These are phyloP conservation scores for Irpex lacteus DNA, from an alignment of 1,284 basidiomycete genomes.

Conservation along the genomic window DNA sequence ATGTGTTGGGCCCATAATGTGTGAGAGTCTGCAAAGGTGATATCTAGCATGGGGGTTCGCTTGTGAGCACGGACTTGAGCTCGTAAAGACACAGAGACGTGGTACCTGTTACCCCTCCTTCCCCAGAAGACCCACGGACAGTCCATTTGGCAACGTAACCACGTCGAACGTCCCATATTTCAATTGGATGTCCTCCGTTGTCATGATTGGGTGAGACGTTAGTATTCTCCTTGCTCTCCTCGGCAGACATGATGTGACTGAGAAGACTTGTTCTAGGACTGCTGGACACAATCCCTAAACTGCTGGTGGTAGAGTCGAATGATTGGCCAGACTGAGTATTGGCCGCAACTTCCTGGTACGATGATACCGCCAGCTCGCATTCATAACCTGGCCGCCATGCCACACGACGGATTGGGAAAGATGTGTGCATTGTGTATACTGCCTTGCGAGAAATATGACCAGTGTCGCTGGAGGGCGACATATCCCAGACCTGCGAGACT, in stretches of 20 bases:
- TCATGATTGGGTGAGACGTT: conserved; percentile 10
- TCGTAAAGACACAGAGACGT: background rate
- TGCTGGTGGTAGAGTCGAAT: conserved; percentile 1
- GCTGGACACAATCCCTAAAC: conserved; percentile 1
- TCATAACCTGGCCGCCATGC: conserved; percentile 79
- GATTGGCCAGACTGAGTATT: conserved; percentile 18
- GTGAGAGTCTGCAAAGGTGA: conserved; percentile 70
- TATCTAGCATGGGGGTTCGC: conserved; percentile 39
- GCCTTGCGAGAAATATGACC: conserved; percentile 59
- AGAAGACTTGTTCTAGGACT: background rate
- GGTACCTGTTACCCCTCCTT: conserved; percentile 71
- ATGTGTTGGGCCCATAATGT: conserved; percentile 76
- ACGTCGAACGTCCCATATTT: conserved; percentile 87
- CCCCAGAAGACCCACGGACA: conserved; percentile 56
- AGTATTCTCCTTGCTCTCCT: conserved; percentile 8
- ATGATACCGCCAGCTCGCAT: conserved; percentile 75
- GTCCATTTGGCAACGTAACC: conserved; percentile 84
- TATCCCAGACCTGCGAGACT: conserved; percentile 69
- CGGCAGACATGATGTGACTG: background rate
- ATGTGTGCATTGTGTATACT: conserved; percentile 71
- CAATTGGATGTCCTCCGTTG: conserved; percentile 57
- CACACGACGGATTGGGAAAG: conserved; percentile 72
- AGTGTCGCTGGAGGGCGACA: conserved; percentile 46
- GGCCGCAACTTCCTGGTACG: conserved; percentile 57
- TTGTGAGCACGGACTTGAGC: background rate